Evolutionary conservation across 768 basidiomycete species (phyloP), one percentile per base, ranked within the genome.

Genomic region (Suillus tomentosus): DNA sequence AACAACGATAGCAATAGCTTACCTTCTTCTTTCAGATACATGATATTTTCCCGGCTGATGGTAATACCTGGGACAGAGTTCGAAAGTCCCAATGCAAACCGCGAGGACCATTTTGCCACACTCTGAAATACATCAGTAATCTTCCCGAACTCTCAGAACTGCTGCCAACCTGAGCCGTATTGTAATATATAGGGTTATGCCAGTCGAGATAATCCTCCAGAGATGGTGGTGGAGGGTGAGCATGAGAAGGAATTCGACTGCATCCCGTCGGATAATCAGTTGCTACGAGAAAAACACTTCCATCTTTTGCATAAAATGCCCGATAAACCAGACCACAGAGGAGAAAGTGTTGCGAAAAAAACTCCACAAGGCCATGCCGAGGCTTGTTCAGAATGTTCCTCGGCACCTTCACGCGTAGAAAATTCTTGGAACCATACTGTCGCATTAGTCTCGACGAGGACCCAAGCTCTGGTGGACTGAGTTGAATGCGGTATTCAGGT

Each of bases 101-200:
- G 81, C n/a, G 88, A 80, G 14, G 82, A 78, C 83, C 85, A 90
- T 73, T 91, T 90, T 1, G 84, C 78, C 75, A 89, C 82, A 13
- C 80, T 78, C 89, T 90, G 60, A 15, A n/a, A 47, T 3, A 62
- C 13, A 55, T 50, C 54, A 24, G 62, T 36, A 15, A 50, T 37
- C 2, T 50, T 22, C 36, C 34, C 31, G 34, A 13, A 19, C n/a
- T 11, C n/a, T 24, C 43, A 37, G n/a, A 39, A 22, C 11, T 24
- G 24, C 37, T n/a, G 63, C 71, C 19, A 68, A 86, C 89, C 79
- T 91, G 89, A 0, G 78, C 65, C 0, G 64, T 61, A 62, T 90
- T 90, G 9, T 65, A 27, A 2, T 72, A 24, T 7, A 86, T 67
- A 0, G 83, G 79, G 66, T 90, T 91, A 65, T 85, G 83, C 80